phyloP scores from a whole-genome alignment of 495 filamentous ascomycete species.

The Aspergillus conjunctus region DNA sequence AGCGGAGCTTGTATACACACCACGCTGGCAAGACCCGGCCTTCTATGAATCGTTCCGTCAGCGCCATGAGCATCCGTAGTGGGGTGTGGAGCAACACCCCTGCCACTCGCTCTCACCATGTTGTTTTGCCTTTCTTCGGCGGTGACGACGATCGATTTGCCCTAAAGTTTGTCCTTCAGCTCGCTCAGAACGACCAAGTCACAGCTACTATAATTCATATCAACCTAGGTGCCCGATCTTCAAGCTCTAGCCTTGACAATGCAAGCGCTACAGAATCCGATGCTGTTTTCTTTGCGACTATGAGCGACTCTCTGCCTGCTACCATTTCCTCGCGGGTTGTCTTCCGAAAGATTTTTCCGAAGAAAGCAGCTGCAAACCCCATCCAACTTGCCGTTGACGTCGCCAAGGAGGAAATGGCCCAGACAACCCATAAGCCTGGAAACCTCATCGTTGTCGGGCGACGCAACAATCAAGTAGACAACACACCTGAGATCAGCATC shows the following conservation, averaged over 20 bases:
- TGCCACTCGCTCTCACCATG: conserved; percentile 69
- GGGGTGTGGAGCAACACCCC: conserved; percentile 44
- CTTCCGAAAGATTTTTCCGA: conserved; percentile 45
- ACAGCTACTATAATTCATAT: conserved; percentile 43
- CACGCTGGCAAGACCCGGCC: conserved; percentile 31
- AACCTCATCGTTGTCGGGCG: conserved; percentile 79
- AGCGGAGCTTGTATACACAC: conserved; percentile 59
- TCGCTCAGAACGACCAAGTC: conserved; percentile 74
- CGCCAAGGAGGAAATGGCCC: conserved; percentile 63
- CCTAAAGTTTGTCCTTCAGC: conserved; percentile 76
- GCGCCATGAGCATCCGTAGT: conserved; percentile 60
- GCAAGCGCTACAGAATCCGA: conserved; percentile 43
- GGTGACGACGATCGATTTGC: conserved; percentile 83
- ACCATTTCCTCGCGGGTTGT: conserved; percentile 61
- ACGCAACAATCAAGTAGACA: conserved; percentile 34
- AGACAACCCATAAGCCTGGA: conserved; percentile 67
- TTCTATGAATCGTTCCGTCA: conserved; percentile 51
- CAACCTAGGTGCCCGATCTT: conserved; percentile 1
- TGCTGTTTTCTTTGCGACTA: conserved; percentile 59
- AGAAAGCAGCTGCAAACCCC: conserved; percentile 25
- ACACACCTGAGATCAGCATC: conserved; percentile 8
- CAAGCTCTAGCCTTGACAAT: background rate
- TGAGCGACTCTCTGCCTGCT: conserved; percentile 62
- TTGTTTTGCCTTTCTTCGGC: conserved; percentile 88
- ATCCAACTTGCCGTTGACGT: conserved; percentile 36